Base-by-base conservation (phyloP, 1,284 basidiomycete species). In the Ceratobasidium sp. region DNA sequence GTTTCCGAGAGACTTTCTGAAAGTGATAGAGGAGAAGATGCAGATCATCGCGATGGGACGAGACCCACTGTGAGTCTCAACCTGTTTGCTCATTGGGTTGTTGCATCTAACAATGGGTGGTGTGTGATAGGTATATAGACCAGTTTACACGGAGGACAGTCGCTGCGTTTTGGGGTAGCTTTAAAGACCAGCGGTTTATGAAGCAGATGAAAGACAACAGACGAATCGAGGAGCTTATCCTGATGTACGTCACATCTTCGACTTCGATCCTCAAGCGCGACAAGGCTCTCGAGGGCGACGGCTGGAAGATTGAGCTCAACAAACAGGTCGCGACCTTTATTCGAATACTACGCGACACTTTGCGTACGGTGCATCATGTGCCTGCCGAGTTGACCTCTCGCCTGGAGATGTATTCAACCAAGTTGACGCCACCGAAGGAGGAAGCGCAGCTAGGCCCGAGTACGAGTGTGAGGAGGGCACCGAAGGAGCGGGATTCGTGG, bases 221-320 rank as follows among this genome's bases (percentile, higher is more conserved):
- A 58, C 98, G 97, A 83, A 93, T 98, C 67, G 98, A 99, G 82
- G 96, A 98, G 76, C 89, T 99, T 73, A 97, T 99, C 75, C 86
- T 99, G 64, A 92, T 93, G 85, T 98, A 98, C 79, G 96, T 96
- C 16, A 94, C 96, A 1, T 90, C 95, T 54, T 93, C 95, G 3
- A 95, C 93, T 0, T 87, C 88, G 26, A 88, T 93, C 6, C 85
- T 97, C 72, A 91, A 90, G 85, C 97, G 98, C 82, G 93, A 90
- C 79, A 88, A 89, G 2, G 85, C 87, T 32, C 85, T 90, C n/a
- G 84, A 87, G 9, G 84, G 82, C n/a, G 95, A 98, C 57, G 91
- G 89, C 14, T 98, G 96, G 95, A 98, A 98, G 81, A 80, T 89
- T 64, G 94, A 98, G 80, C 87, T 98, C 71, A 96, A 98, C 81